Evolutionary conservation across 2,329 filamentous ascomycete species (phyloP).

Genomic region (Sclerotinia spermophila): DNA sequence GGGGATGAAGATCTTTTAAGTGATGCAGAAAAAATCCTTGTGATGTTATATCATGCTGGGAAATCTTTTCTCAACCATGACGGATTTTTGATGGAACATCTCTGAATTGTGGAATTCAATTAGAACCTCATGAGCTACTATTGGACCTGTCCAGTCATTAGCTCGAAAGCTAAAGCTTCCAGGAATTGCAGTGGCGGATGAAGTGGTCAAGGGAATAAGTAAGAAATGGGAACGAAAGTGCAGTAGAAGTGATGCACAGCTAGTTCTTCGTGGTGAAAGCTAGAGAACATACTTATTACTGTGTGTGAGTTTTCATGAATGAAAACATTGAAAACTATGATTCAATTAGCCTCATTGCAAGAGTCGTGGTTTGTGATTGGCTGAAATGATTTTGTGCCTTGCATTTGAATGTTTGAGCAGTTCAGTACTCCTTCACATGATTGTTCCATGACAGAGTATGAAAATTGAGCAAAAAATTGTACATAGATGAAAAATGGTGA

Average conservation of each 20-base stretch:
- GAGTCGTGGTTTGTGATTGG: not conserved
- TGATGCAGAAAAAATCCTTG: not conserved
- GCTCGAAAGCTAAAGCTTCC: not conserved
- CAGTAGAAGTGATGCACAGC: not conserved
- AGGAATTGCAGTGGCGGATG: not conserved
- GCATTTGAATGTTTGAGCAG: not conserved
- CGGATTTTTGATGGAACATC: not conserved
- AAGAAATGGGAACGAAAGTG: not conserved
- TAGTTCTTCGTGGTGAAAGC: not conserved
- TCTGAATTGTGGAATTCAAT: not conserved
- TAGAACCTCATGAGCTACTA: not conserved
- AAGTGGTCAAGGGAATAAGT: not conserved
- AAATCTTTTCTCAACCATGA: not conserved
- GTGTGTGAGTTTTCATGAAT: rapidly evolving
- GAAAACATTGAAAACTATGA: not conserved
- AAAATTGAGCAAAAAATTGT: too few species aligned
- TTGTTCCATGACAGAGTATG: not conserved
- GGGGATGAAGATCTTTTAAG: not conserved
- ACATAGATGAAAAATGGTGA: not conserved
- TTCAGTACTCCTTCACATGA: not conserved
- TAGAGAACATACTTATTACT: not conserved
- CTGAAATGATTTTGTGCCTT: not conserved
- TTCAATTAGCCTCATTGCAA: not conserved
- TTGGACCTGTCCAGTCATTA: rapidly evolving
- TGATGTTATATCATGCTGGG: not conserved